A percentile compares a stretch with the other conserved stretches of the same genome.
Conservation (phyloP, 805 yeast genomes). For the Pichia scutulata region DNA sequence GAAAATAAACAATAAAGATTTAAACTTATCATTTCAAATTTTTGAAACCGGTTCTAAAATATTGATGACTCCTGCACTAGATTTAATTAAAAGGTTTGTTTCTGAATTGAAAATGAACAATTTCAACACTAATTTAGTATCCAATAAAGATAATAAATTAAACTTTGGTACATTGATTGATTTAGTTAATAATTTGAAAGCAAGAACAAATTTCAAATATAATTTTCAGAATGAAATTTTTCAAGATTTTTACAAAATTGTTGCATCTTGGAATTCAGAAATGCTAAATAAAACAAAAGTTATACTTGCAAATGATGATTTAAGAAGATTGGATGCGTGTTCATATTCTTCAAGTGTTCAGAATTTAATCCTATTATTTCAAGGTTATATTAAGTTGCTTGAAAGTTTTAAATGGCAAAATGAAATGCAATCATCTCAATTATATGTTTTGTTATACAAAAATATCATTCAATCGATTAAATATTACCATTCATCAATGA, state of each 20-base stretch:
- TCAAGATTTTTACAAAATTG: constrained; percentile 17
- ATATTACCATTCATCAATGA: constrained; percentile 36
- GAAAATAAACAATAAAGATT: constrained; percentile 18
- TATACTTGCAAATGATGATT: constrained; percentile 51
- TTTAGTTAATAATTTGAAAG: constrained; percentile 13
- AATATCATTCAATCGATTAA: constrained; percentile 56
- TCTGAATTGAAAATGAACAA: constrained; percentile 1
- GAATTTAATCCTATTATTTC: constrained; percentile 22
- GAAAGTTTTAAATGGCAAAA: constrained; percentile 59
- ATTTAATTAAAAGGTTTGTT: constrained; percentile 16
- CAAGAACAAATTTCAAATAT: constrained; percentile 15
- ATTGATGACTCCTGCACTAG: constrained; percentile 15
- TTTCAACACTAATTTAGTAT: constrained; percentile 1
- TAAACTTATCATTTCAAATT: constrained; percentile 16
- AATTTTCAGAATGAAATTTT: constrained; percentile 22
- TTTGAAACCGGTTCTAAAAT: constrained; percentile 15
- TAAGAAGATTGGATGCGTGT: constrained; percentile 32
- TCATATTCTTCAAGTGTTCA: constrained; percentile 24
- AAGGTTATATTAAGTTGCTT: constrained; percentile 41
- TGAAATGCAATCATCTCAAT: constrained; percentile 50
- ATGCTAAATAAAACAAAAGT: constrained; percentile 30
- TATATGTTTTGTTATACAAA: constrained; percentile 54
- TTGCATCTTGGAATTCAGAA: constrained; percentile 22
- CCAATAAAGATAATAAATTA: constrained; percentile 5
- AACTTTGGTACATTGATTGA: constrained; percentile 13